Conservation (phyloP, 1,284 basidiomycete genomes). For the Polyporus tsugae region DNA sequence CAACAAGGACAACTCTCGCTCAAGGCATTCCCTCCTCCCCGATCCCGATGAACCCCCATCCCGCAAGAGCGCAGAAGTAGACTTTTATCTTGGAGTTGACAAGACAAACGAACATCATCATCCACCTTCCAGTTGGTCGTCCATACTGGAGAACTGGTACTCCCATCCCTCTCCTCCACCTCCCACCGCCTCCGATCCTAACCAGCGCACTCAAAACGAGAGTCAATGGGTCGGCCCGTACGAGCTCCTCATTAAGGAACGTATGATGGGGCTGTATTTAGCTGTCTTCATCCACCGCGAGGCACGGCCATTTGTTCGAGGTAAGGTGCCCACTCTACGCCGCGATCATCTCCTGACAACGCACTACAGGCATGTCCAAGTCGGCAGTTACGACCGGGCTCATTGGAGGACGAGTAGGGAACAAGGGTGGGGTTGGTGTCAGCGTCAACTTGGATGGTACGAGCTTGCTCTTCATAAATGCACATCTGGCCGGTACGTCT, state of each 20-base stretch:
- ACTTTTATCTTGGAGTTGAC: constrained; percentile 23
- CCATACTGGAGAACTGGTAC: constrained; percentile 77
- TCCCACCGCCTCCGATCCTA: constrained; percentile 18
- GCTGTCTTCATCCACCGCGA: constrained; percentile 78
- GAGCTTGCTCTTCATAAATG: constrained; percentile 85
- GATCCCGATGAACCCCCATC: constrained; percentile 26
- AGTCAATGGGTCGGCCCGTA: constrained; percentile 64
- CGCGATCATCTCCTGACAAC: constrained; percentile 6
- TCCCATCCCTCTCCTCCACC: constrained; percentile 46
- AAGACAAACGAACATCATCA: constrained; percentile 34
- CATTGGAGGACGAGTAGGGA: constrained; percentile 88
- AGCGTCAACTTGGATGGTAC: constrained; percentile 78
- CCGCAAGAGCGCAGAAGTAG: constrained; percentile 30
- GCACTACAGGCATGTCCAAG: constrained; percentile 64
- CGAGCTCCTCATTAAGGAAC: constrained; percentile 81
- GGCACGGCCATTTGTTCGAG: constrained; percentile 64
- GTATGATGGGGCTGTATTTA: constrained; percentile 89
- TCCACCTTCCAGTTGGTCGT: constrained; percentile 68
- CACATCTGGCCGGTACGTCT: constrained; percentile 81
- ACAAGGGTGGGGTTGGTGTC: constrained; percentile 88
- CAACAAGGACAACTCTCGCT: constrained; percentile 50
- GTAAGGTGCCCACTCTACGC: constrained; percentile 40
- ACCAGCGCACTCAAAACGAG: constrained; percentile 22
- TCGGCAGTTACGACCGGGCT: constrained; percentile 84
- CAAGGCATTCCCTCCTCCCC: constrained; percentile 29